phyloP scores from a whole-genome alignment of 768 basidiomycete species.

The Mrakia gelida region DNA sequence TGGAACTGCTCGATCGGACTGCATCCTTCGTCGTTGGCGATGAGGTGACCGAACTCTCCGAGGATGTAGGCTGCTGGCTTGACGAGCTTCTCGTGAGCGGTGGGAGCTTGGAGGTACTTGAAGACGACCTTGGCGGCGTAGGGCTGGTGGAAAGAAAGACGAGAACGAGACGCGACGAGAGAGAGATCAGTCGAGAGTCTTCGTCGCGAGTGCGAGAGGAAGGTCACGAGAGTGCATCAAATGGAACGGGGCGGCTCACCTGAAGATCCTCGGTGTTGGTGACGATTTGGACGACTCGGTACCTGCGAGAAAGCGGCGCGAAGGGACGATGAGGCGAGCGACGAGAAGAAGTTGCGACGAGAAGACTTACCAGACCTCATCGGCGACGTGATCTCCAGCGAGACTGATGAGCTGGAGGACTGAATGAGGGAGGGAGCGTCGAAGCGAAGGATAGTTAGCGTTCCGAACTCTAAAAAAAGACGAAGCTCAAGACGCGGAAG shows the following conservation, averaged over 20 bases:
- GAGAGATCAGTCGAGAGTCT: not conserved
- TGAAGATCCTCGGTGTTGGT: conserved; percentile 92
- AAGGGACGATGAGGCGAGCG: not conserved
- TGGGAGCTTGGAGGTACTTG: conserved; percentile 77
- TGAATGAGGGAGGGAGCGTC: not conserved
- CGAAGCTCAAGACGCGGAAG: too few relatives aligned
- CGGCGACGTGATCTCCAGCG: conserved; percentile 97
- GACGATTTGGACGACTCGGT: conserved; percentile 95
- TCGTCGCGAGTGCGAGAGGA: not conserved
- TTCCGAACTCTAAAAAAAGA: not conserved
- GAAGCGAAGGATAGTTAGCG: not conserved
- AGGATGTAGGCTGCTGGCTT: conserved; percentile 85
- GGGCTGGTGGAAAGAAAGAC: conserved; percentile 57
- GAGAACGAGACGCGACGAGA: not conserved
- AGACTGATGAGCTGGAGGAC: conserved; percentile 88
- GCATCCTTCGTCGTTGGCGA: conserved; percentile 90
- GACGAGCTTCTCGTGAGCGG: conserved; percentile 65
- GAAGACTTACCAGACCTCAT: conserved; percentile 75
- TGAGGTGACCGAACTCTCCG: conserved; percentile 96
- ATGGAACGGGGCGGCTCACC: not conserved
- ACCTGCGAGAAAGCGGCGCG: conserved; percentile 41
- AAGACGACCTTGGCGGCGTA: conserved; percentile 92
- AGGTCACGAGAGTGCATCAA: not conserved
- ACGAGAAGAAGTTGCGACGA: not conserved
- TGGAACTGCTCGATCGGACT: conserved; percentile 94